Evolutionary conservation across 2,329 filamentous ascomycete species (phyloP), one percentile per base, ranked within the genome.

Genomic region (Ascosphaera apis): DNA sequence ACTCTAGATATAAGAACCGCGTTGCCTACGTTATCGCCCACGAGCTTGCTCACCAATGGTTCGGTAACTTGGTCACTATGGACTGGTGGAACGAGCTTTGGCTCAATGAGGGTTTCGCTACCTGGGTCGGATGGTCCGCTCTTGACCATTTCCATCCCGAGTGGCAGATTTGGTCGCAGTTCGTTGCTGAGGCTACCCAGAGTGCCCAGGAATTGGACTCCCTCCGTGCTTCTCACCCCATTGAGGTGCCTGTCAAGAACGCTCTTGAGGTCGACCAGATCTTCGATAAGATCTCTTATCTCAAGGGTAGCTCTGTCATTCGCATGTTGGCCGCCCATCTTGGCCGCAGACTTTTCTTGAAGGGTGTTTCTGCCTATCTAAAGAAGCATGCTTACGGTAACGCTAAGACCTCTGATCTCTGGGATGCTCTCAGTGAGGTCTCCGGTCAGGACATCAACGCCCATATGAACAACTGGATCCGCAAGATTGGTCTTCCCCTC

Each of bases 11-110:
- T 61, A 84, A 83, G 57, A 93, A 92, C 54, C 70, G 84, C 27
- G 78, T 98, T 43, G 88, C 88, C 21, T 95, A 98, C 49, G 84
- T 95, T 38, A 84, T 95, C 35, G 86, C 88, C n/a, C 88, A 98
- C 57, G 61, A 98, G 56, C 66, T 98, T 42, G 88, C 84, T 38
- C 83, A 92, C 51, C 83, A 91, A 59, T 92, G 84, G 84, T 92
- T 92, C 47, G 83, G 83, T 27, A 91, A 92, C 53, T 67, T 92
- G 8, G 83, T 91, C 31, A 92, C 84, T 4, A 92, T 92, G 83
- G 81, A 91, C 54, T 92, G 83, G 82, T 88, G 80, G 81, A 81
- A 76, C 51, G 79, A 91, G 59, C 67, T 88, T 30, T 92, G 83
- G 83, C 67, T 91, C 36, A 91, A 91, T 49, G 86, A 95, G 57